Base-by-base conservation (phyloP, 768 basidiomycete genomes). In the Mycena sanguinolenta region DNA sequence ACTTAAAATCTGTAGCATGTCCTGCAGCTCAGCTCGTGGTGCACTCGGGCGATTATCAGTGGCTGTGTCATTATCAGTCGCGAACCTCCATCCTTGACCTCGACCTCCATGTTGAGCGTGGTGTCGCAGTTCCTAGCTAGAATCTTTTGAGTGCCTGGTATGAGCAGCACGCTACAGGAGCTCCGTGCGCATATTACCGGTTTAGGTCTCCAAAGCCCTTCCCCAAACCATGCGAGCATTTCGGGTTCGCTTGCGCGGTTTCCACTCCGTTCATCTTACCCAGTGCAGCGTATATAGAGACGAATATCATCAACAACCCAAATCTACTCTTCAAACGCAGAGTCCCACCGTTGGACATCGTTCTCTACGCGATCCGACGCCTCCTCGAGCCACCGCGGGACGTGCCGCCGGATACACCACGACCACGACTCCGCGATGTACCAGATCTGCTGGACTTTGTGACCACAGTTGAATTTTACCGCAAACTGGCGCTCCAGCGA, bases 281-380 rank as follows among this genome's bases (percentile, higher is more conserved):
- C 62, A 55, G 28, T 50, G 32, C 32, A 34, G 32, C 32, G 4
- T 34, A 34, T 34, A 65, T 61, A 62, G n/a, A 44, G 70, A 68
- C 64, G 23, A 70, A 70, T 34, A 67, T 73, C 32, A 34, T 34
- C 32, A 34, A 34, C 4, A 34, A 34, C 32, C 65, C 72, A 14
- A 70, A 70, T 49, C 50, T 61, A 7, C 68, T 73, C 39, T 73
- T 73, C 57, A 58, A 60, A 30, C 23, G 16, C 30, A 60, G 52
- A 30, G 69, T 64, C 12, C 72, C 72, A 4, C 72, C 72, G 36
- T 62, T 73, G 50, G 72, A 73, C 52, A 67, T 73, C 61, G 59
- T 73, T 5, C 32, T 70, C 23, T 67, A 52, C 39, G 71, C 71
- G 10, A 50, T 70, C 13, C 60, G 16, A 58, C 8, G 17, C 44